These are phyloP conservation scores for Asparagopsis taxiformis DNA, from an alignment of 31 red algal genomes.

Conservation along the genomic window DNA sequence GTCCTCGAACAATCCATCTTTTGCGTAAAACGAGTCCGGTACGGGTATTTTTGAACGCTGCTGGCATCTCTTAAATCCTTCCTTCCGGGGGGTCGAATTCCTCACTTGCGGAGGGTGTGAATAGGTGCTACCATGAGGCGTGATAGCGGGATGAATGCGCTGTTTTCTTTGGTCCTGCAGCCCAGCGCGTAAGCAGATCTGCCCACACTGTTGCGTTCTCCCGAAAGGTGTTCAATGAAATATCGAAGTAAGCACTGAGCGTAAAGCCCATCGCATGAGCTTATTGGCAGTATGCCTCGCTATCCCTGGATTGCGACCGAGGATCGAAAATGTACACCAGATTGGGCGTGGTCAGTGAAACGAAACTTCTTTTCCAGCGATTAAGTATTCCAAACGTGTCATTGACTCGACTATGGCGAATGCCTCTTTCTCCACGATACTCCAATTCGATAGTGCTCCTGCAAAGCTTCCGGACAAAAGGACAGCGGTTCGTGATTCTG, in stretches of 20 bases:
- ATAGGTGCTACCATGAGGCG: too few species aligned
- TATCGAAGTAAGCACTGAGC: not conserved
- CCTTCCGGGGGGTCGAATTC: too few species aligned
- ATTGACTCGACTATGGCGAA: not conserved
- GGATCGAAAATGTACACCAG: conserved; percentile 10
- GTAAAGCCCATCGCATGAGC: conserved; percentile 10
- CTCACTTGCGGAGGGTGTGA: too few species aligned
- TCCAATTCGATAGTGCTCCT: not conserved
- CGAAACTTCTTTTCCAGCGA: not conserved
- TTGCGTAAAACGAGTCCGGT: too few species aligned
- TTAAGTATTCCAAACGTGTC: not conserved
- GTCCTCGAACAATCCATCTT: too few species aligned
- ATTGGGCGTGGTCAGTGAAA: conserved; percentile 8
- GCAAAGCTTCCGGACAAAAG: not conserved
- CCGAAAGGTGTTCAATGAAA: not conserved
- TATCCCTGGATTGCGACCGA: not conserved
- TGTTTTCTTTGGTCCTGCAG: not conserved
- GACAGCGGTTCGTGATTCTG: conserved; percentile 20
- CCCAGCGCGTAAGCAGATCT: not conserved
- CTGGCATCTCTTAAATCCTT: too few species aligned
- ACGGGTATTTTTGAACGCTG: too few species aligned
- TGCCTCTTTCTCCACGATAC: conserved; percentile 11
- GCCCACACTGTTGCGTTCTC: not conserved
- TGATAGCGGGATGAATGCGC: too few species aligned
- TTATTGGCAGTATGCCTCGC: not conserved